A percentile compares a stretch with the other conserved stretches of the same genome.
Conservation (phyloP, 2,329 filamentous ascomycete species). For the Aspergillus versicolor region DNA sequence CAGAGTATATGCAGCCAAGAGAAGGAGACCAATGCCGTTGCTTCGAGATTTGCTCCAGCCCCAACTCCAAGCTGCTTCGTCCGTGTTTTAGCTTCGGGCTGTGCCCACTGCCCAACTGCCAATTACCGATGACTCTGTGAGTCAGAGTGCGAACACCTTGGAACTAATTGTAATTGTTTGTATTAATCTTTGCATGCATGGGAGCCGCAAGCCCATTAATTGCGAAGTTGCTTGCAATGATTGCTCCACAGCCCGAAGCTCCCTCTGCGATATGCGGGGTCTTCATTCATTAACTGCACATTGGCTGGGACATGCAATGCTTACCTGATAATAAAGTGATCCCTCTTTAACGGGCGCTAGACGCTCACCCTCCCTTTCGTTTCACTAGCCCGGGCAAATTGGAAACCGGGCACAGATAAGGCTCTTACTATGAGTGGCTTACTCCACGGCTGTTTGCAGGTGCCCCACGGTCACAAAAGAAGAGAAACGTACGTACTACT, state of each 20-base stretch:
- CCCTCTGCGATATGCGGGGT: not conserved
- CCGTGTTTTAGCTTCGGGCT: not conserved
- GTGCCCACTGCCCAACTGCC: not conserved
- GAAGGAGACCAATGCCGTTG: not conserved
- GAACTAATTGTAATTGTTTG: not conserved
- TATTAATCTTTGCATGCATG: not conserved
- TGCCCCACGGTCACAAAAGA: not conserved
- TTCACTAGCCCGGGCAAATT: slow-evolving; percentile 1
- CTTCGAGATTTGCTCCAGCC: not conserved
- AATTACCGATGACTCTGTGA: not conserved
- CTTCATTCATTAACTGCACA: not conserved
- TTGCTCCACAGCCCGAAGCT: not conserved
- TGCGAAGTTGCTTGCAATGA: not conserved
- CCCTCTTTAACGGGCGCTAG: not conserved
- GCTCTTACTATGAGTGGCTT: not conserved
- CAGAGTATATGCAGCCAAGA: not conserved
- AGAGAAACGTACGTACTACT: not conserved
- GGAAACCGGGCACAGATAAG: not conserved
- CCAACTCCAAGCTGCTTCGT: not conserved
- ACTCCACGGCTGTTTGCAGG: not conserved
- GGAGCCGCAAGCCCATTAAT: no score
- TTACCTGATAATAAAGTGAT: no score
- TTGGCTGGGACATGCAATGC: not conserved
- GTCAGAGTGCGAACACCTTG: not conserved
- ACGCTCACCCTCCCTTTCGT: not conserved